phyloP scores from a whole-genome alignment of 495 filamentous ascomycete species.

The Chaetomidium leptoderma region DNA sequence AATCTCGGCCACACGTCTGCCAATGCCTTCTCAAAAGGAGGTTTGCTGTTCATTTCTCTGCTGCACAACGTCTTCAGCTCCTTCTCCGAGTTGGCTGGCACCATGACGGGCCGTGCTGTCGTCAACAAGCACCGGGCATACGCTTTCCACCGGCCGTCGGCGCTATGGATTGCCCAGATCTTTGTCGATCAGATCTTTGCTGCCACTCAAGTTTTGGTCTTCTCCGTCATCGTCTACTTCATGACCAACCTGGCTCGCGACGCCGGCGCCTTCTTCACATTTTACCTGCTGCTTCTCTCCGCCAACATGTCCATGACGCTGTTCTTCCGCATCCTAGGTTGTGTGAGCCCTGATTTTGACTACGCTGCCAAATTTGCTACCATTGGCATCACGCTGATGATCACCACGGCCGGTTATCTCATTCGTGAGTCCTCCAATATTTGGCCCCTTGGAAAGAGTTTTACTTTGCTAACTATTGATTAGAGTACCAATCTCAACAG shows the following conservation, averaged over 20 bases:
- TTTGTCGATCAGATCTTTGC: conserved; percentile 71
- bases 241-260: conserved; percentile 64
- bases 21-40: conserved; percentile 72
- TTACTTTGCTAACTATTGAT: neutral
- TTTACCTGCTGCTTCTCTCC: conserved; percentile 63
- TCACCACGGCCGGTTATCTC: conserved; percentile 74
- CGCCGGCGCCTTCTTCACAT: conserved; percentile 76
- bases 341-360: conserved; percentile 77
- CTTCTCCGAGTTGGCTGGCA: conserved; percentile 65
- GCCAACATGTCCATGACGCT: conserved; percentile 75
- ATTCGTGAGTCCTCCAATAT: conserved; percentile 42
- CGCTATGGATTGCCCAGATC: conserved; percentile 76
- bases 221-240: conserved; percentile 75
- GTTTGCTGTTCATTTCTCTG: conserved; percentile 68
- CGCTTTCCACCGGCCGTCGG: conserved; percentile 72
- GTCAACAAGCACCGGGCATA: conserved; percentile 78
- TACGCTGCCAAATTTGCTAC: conserved; percentile 78
- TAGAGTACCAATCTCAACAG: conserved; percentile 58
- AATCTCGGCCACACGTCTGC: conserved; percentile 60
- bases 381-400: conserved; percentile 70
- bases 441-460: neutral
- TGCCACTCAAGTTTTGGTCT: conserved; percentile 61
- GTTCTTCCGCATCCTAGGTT: conserved; percentile 74
- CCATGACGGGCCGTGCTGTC: conserved; percentile 69
- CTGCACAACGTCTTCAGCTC: conserved; percentile 79